phyloP scores from a whole-genome alignment of 257 asterid genomes.

The Gentiana straminea region DNA sequence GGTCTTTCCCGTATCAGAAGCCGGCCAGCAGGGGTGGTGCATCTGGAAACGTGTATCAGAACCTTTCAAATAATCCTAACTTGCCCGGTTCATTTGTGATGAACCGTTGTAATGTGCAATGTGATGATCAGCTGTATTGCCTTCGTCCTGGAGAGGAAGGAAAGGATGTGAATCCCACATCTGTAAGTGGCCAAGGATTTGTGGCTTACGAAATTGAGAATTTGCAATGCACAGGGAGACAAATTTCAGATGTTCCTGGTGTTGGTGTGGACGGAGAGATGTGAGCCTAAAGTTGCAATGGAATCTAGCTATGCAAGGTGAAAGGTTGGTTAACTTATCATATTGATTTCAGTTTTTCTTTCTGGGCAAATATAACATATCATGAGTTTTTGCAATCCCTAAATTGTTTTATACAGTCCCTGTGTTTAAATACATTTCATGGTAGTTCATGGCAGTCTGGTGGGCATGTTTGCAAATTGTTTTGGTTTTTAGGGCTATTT shows the following conservation, averaged over 20 bases:
- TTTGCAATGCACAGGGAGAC: conserved; percentile 52
- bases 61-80: conserved; percentile 34
- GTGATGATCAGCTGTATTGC: conserved; percentile 72
- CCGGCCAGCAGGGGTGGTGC: conserved; percentile 44
- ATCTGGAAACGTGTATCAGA: conserved; percentile 18
- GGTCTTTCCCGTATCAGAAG: conserved; percentile 91
- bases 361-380: neutral
- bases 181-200: conserved; percentile 34
- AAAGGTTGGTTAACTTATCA: conserved; percentile 5
- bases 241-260: conserved; percentile 27
- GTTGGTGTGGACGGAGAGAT: conserved; percentile 30
- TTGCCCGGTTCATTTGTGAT: conserved; percentile 49
- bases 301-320: conserved; percentile 47
- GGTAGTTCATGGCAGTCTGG: neutral
- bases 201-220: conserved; percentile 54
- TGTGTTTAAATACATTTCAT: neutral
- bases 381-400: neutral
- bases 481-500: neutral
- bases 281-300: conserved; percentile 22
- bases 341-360: neutral
- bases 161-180: conserved; percentile 16
- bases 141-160: conserved; percentile 60
- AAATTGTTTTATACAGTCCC: neutral
- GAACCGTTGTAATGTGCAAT: conserved; percentile 74
- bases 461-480: neutral